Percentiles rank a stretch among this genome's conserved stretches.
These are phyloP conservation scores for Camellia japonica DNA, from an alignment of 148 eudicot species.

Conservation along the genomic window DNA sequence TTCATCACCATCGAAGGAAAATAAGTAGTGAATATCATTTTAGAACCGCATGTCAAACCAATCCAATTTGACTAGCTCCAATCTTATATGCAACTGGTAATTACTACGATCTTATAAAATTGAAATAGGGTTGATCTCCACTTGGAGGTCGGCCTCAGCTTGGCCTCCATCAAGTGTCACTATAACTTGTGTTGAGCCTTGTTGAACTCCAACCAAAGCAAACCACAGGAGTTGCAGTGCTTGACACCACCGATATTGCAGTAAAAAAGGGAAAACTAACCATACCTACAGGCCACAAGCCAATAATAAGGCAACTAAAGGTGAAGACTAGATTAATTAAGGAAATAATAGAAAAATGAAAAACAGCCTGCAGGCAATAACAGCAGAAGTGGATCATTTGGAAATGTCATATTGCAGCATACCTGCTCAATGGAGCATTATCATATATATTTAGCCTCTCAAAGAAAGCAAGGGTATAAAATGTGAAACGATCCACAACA, in stretches of 20 bases:
- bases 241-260: not conserved
- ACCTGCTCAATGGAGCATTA: conserved; percentile 95
- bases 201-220: conserved; percentile 4
- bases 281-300: not conserved
- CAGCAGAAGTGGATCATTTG: not conserved
- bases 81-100: not conserved
- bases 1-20: not conserved
- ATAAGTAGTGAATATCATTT: not conserved
- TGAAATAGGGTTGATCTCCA: not conserved
- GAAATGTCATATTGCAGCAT: conserved; percentile 10
- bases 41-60: conserved; percentile 8
- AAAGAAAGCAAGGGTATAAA: conserved; percentile 93
- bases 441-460: conserved; percentile 91
- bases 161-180: not conserved
- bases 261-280: not conserved
- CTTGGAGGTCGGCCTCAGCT: not conserved
- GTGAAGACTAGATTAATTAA: not conserved
- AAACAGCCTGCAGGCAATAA: not conserved
- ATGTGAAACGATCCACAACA: conserved; percentile 97
- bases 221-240: not conserved
- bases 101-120: not conserved
- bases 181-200: not conserved
- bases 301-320: not conserved
- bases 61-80: not conserved
- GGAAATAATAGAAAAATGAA: not conserved